Base-by-base conservation (phyloP, 345 rosid species). In the Aquilaria yunnanensis region DNA sequence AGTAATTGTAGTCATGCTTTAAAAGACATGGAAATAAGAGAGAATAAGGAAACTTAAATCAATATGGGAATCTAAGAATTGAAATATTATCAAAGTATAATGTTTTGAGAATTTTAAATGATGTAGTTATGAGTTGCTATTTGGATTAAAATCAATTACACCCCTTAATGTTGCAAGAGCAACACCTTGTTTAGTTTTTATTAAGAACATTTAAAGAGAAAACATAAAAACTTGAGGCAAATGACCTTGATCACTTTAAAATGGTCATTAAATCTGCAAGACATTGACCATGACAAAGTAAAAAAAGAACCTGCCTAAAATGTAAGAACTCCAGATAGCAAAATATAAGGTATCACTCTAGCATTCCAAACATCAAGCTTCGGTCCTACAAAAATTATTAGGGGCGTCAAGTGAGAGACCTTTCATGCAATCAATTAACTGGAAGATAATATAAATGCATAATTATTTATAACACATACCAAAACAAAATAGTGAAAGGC, bases 141-240 rank as follows among this genome's bases (percentile, higher is more conserved):
- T 4, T 37, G 43, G 43, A 1, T 37, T 37, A 37, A 37, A 9
- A 37, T 37, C 8, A 37, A 23, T 23, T 23, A 23, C 74, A 46
- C 97, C 91, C 66, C 98, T 80, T 81, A 92, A 75, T 71, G 89
- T 92, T 10, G 98, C 93, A 59, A 89, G 87, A 71, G 98, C 98
- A 67, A 93, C 98, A 65, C 96, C 97, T 82, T 93, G 97, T 70
- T 93, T 97, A 60, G 90, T 82, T 77, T 93, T 97, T 93, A 80
- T 71, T 73, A 62, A 31, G 59, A 56, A 43, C 31, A 71, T 70
- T 33, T 43, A 56, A 67, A 72, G 9, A 37, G 3, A 41, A 32
- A 46, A 66, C 23, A 23, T 23, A 23, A 23, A 23, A 23, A 23
- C 23, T 23, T 23, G 23, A 23, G 23, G 23, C 23, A 23, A 23